These are phyloP conservation scores for Penstemon barbatus DNA, from an alignment of 257 asterid species.

Conservation along the genomic window DNA sequence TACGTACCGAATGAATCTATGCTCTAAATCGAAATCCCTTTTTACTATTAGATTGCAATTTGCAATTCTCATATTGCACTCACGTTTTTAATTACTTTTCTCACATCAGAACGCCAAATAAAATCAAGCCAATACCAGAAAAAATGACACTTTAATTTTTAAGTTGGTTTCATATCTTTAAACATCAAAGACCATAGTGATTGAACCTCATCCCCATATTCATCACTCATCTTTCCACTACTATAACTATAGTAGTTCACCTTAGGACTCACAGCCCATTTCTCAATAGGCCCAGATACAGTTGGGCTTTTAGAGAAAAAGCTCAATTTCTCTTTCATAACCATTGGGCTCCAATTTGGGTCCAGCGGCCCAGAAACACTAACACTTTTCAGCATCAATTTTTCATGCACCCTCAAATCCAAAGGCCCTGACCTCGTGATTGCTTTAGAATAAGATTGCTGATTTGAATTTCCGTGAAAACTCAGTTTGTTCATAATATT, in stretches of 20 bases:
- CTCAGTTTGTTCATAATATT: constrained; percentile 44
- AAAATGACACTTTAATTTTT: not conserved
- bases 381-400: not conserved
- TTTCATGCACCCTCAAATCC: constrained; percentile 43
- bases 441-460: too few species aligned
- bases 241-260: constrained; percentile 33
- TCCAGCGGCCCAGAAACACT: not conserved
- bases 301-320: constrained; percentile 45
- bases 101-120: too few species aligned
- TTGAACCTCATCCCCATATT: constrained; percentile 41
- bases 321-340: constrained; percentile 30
- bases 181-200: constrained; percentile 88
- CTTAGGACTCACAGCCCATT: constrained; percentile 59
- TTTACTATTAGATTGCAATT: too few species aligned
- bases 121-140: too few species aligned
- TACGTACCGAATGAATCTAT: too few species aligned
- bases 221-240: constrained; percentile 38
- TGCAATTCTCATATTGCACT: too few species aligned
- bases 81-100: too few species aligned
- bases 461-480: constrained; percentile 30
- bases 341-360: constrained; percentile 45
- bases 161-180: constrained; percentile 86
- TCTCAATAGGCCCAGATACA: constrained; percentile 54
- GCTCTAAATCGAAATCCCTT: too few species aligned
- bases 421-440: constrained; percentile 67